Conservation (phyloP, 805 yeast species). For the Zygosaccharomyces gambellarensis region DNA sequence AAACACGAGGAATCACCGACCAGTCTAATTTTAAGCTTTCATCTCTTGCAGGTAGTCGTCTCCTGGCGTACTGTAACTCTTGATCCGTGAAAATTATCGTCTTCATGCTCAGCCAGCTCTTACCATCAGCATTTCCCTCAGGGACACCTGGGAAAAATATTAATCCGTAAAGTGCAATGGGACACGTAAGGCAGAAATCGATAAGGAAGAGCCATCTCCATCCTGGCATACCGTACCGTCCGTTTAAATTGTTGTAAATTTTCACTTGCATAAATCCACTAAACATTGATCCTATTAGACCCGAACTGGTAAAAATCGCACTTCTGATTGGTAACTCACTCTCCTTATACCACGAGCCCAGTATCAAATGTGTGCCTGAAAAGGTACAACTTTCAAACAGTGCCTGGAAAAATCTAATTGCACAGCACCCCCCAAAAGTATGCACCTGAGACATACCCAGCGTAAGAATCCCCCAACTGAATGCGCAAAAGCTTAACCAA, state of each 20-base stretch:
- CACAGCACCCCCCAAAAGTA: constrained; percentile 48
- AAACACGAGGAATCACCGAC: constrained; percentile 41
- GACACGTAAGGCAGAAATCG: constrained; percentile 54
- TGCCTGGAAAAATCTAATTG: constrained; percentile 56
- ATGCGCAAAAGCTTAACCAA: constrained; percentile 51
- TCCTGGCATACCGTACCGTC: constrained; percentile 48
- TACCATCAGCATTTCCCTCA: constrained; percentile 27
- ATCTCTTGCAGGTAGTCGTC: constrained; percentile 40
- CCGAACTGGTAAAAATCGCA: constrained; percentile 52
- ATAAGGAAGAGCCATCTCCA: constrained; percentile 69
- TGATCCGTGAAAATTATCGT: constrained; percentile 38
- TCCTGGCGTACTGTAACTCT: constrained; percentile 40
- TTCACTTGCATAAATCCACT: constrained; percentile 57
- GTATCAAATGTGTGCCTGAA: constrained; percentile 48
- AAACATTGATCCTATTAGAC: constrained; percentile 50
- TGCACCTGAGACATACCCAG: constrained; percentile 47
- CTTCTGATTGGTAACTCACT: constrained; percentile 46
- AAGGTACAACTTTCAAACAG: constrained; percentile 56
- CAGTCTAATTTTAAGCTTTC: constrained; percentile 38
- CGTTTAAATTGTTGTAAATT: constrained; percentile 44
- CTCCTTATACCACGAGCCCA: constrained; percentile 51
- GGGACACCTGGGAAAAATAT: constrained; percentile 58
- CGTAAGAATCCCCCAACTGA: constrained; percentile 54
- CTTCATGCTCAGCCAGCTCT: constrained; percentile 23
- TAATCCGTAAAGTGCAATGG: constrained; percentile 53